These are phyloP conservation scores for Panicum virgatum DNA, from an alignment of 202 grass and related monocot genomes.

Conservation along the genomic window DNA sequence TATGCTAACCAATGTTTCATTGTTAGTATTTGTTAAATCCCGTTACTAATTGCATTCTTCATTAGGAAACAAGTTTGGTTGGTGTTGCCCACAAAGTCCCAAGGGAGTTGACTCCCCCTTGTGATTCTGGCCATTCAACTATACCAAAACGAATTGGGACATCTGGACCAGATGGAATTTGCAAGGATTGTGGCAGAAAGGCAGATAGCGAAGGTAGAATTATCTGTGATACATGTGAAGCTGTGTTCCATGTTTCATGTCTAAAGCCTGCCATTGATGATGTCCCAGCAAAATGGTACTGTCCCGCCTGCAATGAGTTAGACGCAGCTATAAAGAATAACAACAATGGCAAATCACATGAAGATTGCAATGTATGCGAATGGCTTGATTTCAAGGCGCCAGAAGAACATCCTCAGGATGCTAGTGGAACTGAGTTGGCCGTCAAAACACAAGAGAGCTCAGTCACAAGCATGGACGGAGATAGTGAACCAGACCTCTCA, in stretches of 20 bases:
- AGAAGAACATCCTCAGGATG: constrained; percentile 39
- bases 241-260: constrained; percentile 74
- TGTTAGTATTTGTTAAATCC: not conserved
- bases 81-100: constrained; percentile 45
- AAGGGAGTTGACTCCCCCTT: constrained; percentile 57
- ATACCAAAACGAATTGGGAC: constrained; percentile 56
- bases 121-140: constrained; percentile 78
- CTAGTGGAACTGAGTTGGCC: constrained; percentile 30
- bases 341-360: constrained; percentile 50
- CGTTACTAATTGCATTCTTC: constrained; percentile 38
- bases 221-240: constrained; percentile 82
- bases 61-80: constrained; percentile 50
- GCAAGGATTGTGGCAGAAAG: constrained; percentile 61
- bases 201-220: constrained; percentile 57
- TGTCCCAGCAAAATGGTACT: constrained; percentile 71
- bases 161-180: constrained; percentile 42
- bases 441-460: constrained; percentile 58
- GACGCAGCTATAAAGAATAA: constrained; percentile 28
- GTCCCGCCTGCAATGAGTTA: constrained; percentile 51
- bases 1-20: not conserved
- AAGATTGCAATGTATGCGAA: constrained; percentile 63
- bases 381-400: constrained; percentile 47
- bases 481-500: constrained; percentile 52
- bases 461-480: constrained; percentile 47
- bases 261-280: constrained; percentile 54